phyloP scores from a whole-genome alignment of 1,284 basidiomycete species.

The Leccinum fallax region DNA sequence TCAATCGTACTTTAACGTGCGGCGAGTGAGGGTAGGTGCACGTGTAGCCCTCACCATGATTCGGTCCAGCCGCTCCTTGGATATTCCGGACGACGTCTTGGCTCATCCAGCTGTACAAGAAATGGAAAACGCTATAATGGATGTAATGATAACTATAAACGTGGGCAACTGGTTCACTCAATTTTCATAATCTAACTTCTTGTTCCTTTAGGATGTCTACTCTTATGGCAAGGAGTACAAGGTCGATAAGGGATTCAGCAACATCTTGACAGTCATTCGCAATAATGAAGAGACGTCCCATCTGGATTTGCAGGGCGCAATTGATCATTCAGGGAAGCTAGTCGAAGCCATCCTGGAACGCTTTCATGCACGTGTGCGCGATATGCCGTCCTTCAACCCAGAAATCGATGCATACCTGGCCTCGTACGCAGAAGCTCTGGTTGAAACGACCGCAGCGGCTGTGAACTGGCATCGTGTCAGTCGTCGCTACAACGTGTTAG shows the following conservation, averaged over 20 bases:
- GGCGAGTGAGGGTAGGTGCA: background rate
- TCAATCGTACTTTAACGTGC: background rate
- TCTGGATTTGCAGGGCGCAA: background rate
- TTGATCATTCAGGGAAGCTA: background rate
- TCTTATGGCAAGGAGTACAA: background rate
- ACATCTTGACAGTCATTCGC: background rate
- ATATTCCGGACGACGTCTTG: background rate
- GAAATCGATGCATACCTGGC: background rate
- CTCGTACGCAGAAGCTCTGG: background rate
- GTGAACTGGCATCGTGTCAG: background rate
- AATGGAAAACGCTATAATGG: background rate
- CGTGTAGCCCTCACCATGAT: background rate
- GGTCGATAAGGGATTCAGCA: background rate
- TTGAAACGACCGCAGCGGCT: background rate
- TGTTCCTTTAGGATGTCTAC: background rate
- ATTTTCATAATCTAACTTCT: background rate
- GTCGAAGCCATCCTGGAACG: background rate
- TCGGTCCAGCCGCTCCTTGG: background rate
- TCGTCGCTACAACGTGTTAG: background rate
- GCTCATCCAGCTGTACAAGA: background rate
- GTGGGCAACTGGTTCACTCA: background rate
- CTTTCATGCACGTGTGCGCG: background rate
- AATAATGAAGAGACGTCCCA: background rate
- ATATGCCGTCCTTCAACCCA: background rate
- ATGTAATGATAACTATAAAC: background rate